Conservation (phyloP, 164 flowering plant species). For the Buxus sempervirens region DNA sequence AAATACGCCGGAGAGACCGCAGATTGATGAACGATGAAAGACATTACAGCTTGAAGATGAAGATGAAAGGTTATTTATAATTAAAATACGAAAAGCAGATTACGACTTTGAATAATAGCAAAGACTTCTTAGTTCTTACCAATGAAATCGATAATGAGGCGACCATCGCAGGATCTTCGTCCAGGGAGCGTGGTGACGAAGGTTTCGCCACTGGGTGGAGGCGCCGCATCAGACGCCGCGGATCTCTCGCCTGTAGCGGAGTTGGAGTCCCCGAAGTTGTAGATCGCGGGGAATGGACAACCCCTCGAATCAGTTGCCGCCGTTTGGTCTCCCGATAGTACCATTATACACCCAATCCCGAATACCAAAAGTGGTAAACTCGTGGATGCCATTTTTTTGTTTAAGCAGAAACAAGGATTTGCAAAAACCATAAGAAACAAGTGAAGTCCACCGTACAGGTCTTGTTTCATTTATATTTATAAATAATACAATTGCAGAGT, state of each 20-base stretch:
- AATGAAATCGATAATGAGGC: constrained; percentile 44
- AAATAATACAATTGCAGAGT: too few species aligned
- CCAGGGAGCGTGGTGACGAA: constrained; percentile 37
- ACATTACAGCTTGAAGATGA: too few species aligned
- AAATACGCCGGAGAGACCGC: too few species aligned
- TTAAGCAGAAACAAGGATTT: too few species aligned
- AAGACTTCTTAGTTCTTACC: too few species aligned
- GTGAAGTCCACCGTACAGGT: too few species aligned
- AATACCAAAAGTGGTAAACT: not conserved
- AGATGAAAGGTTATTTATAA: too few species aligned
- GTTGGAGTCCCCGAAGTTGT: constrained; percentile 57
- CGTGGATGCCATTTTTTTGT: not conserved
- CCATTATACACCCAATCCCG: not conserved
- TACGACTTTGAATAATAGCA: too few species aligned
- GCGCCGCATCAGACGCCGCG: constrained; percentile 25
- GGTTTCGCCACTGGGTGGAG: constrained; percentile 34
- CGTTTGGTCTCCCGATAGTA: not conserved
- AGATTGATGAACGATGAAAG: too few species aligned
- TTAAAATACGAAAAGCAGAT: too few species aligned
- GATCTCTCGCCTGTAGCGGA: constrained; percentile 45
- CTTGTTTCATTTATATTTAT: too few species aligned
- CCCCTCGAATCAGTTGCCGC: constrained; percentile 1
- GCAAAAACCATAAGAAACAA: too few species aligned
- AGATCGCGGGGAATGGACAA: constrained; percentile 39
- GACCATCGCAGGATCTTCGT: constrained; percentile 46